These are phyloP conservation scores for Gigaspora rosea DNA, from an alignment of 192 early-diverging fungal species.

Conservation along the genomic window DNA sequence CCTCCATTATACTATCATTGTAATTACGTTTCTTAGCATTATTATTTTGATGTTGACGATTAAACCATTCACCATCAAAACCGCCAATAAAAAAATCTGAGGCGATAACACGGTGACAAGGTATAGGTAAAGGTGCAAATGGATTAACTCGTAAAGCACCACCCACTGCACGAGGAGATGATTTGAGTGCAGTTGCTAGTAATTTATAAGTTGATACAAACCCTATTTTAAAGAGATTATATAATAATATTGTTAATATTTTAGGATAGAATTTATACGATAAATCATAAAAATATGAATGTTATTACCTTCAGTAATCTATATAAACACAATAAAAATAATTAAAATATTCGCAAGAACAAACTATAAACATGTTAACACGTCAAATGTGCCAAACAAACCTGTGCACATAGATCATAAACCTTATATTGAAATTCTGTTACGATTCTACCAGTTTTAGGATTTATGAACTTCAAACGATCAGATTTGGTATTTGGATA, in stretches of 20 bases:
- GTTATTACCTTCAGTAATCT: slow-evolving; percentile 4
- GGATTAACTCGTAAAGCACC: slow-evolving; percentile 49
- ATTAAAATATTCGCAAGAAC: not conserved
- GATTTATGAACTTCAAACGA: slow-evolving; percentile 3
- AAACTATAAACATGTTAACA: not conserved
- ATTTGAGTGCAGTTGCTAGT: slow-evolving; percentile 3
- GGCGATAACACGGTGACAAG: slow-evolving; percentile 68
- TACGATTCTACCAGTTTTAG: slow-evolving; percentile 3
- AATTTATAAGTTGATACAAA: slow-evolving; percentile 26
- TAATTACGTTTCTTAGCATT: not conserved
- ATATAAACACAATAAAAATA: not conserved
- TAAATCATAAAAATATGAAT: too few relatives aligned
- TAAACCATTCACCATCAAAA: slow-evolving; percentile 24
- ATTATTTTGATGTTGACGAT: not conserved
- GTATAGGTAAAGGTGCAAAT: slow-evolving; percentile 63
- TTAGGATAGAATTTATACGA: not conserved
- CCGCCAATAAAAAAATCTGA: slow-evolving; percentile 63
- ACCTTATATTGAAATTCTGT: slow-evolving; percentile 25
- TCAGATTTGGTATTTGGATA: slow-evolving; percentile 9
- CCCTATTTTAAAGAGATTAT: slow-evolving; percentile 7
- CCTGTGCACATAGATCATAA: slow-evolving; percentile 23
- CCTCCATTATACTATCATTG: not conserved
- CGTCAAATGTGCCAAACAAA: not conserved
- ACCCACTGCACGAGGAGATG: slow-evolving; percentile 22
- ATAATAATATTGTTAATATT: too few relatives aligned